Base-by-base conservation (phyloP, 345 rosid species). In the Eucalyptus curtisii region DNA sequence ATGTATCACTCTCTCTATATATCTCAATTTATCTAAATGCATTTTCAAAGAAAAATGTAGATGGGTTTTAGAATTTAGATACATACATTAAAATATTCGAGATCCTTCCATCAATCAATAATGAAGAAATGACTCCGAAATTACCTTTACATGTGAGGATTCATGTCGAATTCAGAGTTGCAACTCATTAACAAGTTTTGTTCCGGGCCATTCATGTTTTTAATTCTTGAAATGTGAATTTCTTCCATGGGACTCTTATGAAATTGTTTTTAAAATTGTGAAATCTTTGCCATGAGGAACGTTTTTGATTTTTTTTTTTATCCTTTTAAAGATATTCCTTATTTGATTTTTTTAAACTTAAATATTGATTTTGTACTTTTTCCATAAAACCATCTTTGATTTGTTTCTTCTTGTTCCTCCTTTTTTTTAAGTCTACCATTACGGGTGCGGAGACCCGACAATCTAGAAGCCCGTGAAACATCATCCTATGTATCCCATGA, bases 131-230 rank as follows among this genome's bases (percentile, higher is more conserved):
- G 16, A 61, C 19, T 30, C 1, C 0, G 5, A n/a, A 14, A 64
- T 64, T 15, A n/a, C 1, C 0, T 64, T n/a, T 2, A n/a, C 37
- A 15, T 15, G 5, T 7, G 10, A 14, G 5, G 10, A 64, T 64
- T n/a, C 76, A 0, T 64, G 5, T 64, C 5, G 6, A 64, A 14
- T 64, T 64, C 5, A 14, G 19, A 64, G 0, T n/a, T 15, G 10
- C 3, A 33, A 7, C 37, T 64, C 3, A n/a, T 14, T 64, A n/a
- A 27, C 2, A 30, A 11, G 16, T 61, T 27, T 25, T 0, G n/a
- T 1, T 10, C 0, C 0, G 1, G 33, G 68, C 17, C 14, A n/a
- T n/a, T 64, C 20, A 3, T n/a, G 76, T n/a, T n/a, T 61, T 61
- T 30, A 61, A n/a, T 64, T 64, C 40, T 64, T 64, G 20, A 64